phyloP scores from a whole-genome alignment of 768 basidiomycete species.

The Amanita pseudoporphyria region DNA sequence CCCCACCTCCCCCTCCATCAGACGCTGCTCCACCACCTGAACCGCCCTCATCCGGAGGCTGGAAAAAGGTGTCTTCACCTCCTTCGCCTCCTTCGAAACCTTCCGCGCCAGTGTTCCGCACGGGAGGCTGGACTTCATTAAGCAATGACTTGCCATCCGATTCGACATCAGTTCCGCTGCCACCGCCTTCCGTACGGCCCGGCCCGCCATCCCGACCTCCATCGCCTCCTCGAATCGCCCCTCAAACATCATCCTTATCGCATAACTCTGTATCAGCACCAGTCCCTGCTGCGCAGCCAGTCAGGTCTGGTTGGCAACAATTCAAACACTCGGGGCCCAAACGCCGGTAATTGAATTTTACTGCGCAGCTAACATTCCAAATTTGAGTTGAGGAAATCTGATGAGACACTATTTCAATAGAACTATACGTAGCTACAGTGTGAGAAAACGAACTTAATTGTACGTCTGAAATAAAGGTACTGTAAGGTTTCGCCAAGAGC shows the following conservation, averaged over 20 bases:
- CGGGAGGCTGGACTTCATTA: conserved; percentile 60
- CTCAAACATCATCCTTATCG: conserved; percentile 5
- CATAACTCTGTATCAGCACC: conserved; percentile 6
- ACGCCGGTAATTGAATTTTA: conserved; percentile 12
- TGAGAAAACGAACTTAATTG: conserved; percentile 12
- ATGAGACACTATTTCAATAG: conserved; percentile 25
- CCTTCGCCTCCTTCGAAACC: conserved; percentile 8
- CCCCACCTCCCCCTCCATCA: conserved; percentile 9
- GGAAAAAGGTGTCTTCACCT: neutral
- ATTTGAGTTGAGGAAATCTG: conserved; percentile 12
- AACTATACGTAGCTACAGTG: conserved; percentile 39
- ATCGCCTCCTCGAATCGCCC: neutral
- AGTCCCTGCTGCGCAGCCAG: conserved; percentile 19
- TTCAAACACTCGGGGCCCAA: conserved; percentile 35
- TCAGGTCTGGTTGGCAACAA: conserved; percentile 48
- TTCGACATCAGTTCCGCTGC: conserved; percentile 6
- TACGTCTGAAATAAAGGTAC: neutral
- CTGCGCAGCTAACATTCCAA: neutral
- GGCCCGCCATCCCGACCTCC: neutral
- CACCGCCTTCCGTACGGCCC: neutral
- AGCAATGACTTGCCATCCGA: conserved; percentile 27
- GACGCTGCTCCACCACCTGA: conserved; percentile 9
- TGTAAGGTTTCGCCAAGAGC: conserved; percentile 7
- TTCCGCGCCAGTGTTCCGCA: conserved; percentile 40
- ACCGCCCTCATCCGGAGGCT: conserved; percentile 8